Evolutionary conservation across 345 rosid species (phyloP).

Genomic region (Chamaenerion angustifolium): DNA sequence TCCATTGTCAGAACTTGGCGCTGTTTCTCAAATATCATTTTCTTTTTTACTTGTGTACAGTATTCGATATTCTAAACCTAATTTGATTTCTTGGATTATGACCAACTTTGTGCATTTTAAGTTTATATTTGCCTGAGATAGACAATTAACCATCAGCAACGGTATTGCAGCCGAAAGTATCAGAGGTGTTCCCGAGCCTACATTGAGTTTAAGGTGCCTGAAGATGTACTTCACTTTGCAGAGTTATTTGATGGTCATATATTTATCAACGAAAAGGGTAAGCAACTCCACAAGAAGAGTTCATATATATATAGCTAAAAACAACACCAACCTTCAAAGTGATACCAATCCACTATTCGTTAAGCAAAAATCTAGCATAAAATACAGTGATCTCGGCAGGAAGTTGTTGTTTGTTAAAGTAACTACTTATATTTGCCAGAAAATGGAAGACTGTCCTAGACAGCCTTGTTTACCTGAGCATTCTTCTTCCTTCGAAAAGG

Average conservation of each 20-base stretch:
- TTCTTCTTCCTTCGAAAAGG: too few species aligned
- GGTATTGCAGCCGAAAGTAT: constrained; percentile 49
- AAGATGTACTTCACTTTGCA: constrained; percentile 59
- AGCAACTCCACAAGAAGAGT: constrained; percentile 1
- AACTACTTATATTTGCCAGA: too few species aligned
- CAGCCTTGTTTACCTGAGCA: too few species aligned
- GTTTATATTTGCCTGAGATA: background rate
- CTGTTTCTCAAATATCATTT: too few species aligned
- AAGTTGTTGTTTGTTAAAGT: too few species aligned
- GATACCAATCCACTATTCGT: background rate
- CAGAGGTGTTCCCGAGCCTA: constrained; percentile 50
- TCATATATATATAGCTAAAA: background rate
- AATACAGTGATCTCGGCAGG: too few species aligned
- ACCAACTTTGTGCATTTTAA: background rate
- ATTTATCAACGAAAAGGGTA: constrained; percentile 77
- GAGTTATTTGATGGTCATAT: constrained; percentile 62
- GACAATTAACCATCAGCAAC: background rate
- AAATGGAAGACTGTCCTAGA: too few species aligned
- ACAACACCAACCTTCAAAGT: background rate
- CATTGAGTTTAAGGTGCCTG: constrained; percentile 46
- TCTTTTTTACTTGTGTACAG: too few species aligned
- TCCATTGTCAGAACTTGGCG: too few species aligned
- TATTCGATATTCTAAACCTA: too few species aligned
- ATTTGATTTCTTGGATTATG: background rate
- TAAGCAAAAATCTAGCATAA: background rate